phyloP scores from a whole-genome alignment of 1,139 yeast genomes.

The Blastobotrys elegans region DNA sequence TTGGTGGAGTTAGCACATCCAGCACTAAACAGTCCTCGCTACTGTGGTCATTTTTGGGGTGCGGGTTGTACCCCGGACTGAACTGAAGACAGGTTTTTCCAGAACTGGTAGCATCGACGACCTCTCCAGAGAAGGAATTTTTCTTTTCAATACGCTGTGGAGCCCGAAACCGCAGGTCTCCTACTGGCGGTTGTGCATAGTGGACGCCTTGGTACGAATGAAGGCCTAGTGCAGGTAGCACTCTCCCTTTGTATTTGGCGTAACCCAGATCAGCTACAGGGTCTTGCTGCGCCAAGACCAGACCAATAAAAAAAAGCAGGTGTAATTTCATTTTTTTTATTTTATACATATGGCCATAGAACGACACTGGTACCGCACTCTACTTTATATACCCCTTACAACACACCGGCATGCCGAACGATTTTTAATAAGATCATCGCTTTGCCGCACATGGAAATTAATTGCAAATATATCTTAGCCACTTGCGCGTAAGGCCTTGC shows the following conservation, averaged over 20 bases:
- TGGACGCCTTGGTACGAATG: conserved; percentile 20
- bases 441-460: no score
- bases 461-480: no score
- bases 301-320: background rate
- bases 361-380: no score
- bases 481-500: no score
- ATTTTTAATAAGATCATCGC: no score
- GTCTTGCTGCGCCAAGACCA: background rate
- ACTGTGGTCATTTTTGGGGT: background rate
- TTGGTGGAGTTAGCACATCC: conserved; percentile 20
- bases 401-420: no score
- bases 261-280: conserved; percentile 4
- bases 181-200: conserved; percentile 26
- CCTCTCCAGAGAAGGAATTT: conserved; percentile 2
- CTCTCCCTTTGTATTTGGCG: background rate
- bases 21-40: conserved; percentile 26
- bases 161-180: conserved; percentile 21
- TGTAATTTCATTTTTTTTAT: no score
- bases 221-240: background rate
- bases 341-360: no score
- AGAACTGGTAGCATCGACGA: conserved; percentile 12
- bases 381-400: no score
- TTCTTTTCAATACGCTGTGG: conserved; percentile 12
- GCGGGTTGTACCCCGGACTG: background rate
- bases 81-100: conserved; percentile 11